Evolutionary conservation across 78 protist genomes (phyloP).

Genomic region (Dictyostelium citrinum): DNA sequence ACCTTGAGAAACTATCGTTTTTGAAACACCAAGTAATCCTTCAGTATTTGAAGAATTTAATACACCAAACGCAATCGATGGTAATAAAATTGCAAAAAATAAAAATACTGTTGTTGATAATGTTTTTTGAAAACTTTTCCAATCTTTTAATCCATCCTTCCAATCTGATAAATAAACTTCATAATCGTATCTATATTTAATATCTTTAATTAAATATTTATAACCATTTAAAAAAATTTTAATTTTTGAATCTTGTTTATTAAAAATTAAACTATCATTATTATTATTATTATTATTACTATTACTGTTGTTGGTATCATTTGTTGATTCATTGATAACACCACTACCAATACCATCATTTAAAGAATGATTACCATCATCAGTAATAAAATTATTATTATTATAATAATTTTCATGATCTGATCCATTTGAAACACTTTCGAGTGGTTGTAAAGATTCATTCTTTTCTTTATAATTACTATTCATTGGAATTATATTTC

Average conservation of each 20-base stretch:
- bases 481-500: background rate
- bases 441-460: background rate
- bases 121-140: background rate
- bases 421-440: background rate
- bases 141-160: background rate
- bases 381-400: too few species aligned
- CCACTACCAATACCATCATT: background rate
- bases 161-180: background rate
- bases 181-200: background rate
- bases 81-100: constrained; percentile 15
- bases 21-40: background rate
- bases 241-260: background rate
- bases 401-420: background rate
- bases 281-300: background rate
- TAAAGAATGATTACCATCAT: too few species aligned
- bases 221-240: background rate
- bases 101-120: constrained; percentile 15
- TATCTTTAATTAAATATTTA: background rate
- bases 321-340: background rate
- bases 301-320: background rate
- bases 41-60: constrained; percentile 2
- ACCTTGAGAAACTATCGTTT: background rate
- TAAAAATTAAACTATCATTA: background rate
- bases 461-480: background rate
- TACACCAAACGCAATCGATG: constrained; percentile 32